Conservation (phyloP, 441 rosid species). For the Adansonia gregorii region DNA sequence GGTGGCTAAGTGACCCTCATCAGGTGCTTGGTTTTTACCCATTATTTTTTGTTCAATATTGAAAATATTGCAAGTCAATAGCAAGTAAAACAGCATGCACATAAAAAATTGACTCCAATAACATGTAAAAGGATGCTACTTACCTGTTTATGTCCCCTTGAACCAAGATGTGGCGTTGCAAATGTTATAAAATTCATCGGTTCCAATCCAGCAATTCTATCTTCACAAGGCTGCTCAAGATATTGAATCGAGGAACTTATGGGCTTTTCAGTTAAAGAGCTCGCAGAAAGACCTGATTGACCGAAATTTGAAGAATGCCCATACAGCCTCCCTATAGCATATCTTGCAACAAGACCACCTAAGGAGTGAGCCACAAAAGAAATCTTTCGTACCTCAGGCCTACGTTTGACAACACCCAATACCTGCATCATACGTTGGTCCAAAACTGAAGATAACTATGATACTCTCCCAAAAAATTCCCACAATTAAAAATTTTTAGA, state of each 20-base stretch:
- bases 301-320: slow-evolving; percentile 37
- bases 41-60: not conserved
- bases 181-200: slow-evolving; percentile 91
- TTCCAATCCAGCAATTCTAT: slow-evolving; percentile 80
- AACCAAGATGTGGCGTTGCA: slow-evolving; percentile 98
- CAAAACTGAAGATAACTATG: slow-evolving; percentile 23
- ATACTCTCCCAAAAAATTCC: not conserved
- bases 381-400: slow-evolving; percentile 68
- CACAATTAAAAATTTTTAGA: not conserved
- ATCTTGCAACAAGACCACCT: slow-evolving; percentile 95
- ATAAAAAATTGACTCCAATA: slow-evolving; percentile 4
- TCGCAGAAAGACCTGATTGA: slow-evolving; percentile 17
- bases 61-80: slow-evolving; percentile 11
- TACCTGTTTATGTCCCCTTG: slow-evolving; percentile 89
- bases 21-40: not conserved
- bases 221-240: slow-evolving; percentile 42
- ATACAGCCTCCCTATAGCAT: slow-evolving; percentile 85
- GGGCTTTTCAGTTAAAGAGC: slow-evolving; percentile 35
- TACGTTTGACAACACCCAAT: slow-evolving; percentile 56
- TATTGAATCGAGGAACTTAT: slow-evolving; percentile 32
- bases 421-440: slow-evolving; percentile 52
- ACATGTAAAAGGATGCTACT: slow-evolving; percentile 19
- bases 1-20: not conserved
- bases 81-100: not conserved
- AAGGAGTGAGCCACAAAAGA: slow-evolving; percentile 94